phyloP scores from a whole-genome alignment of 108 stramenopile species.

The Cyclostephanos invisitatus region DNA sequence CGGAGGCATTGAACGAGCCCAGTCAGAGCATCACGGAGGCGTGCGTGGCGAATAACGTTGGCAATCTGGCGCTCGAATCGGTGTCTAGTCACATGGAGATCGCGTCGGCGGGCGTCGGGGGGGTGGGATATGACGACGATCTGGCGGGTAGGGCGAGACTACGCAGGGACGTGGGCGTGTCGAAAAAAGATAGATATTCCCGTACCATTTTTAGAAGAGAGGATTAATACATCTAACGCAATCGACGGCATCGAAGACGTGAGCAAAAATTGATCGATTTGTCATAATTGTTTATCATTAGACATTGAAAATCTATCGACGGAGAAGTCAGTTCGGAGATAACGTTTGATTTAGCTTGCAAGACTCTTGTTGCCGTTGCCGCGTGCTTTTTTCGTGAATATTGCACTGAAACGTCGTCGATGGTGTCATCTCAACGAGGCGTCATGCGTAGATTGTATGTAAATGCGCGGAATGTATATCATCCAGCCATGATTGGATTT shows the following conservation, averaged over 20 bases:
- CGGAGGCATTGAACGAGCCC: conserved; percentile 79
- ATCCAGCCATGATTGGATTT: not conserved
- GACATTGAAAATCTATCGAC: not conserved
- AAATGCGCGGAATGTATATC: too few species aligned
- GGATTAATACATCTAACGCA: not conserved
- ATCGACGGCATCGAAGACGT: not conserved
- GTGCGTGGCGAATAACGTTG: conserved; percentile 87
- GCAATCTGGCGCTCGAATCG: conserved; percentile 62
- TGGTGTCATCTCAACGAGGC: too few species aligned
- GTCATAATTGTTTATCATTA: not conserved
- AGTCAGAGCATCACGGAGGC: conserved; percentile 82
- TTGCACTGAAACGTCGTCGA: too few species aligned
- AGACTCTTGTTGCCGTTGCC: too few species aligned
- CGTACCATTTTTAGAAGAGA: not conserved
- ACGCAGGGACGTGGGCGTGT: not conserved
- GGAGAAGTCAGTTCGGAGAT: not conserved
- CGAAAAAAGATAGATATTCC: not conserved
- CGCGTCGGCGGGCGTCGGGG: conserved; percentile 65
- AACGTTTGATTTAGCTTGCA: not conserved
- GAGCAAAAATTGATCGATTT: not conserved
- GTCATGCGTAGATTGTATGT: not conserved
- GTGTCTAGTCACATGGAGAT: conserved; percentile 62
- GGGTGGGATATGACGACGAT: conserved; percentile 70
- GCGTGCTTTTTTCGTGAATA: too few species aligned
- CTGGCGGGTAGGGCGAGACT: conserved; percentile 28